These are phyloP conservation scores for Populus hybrid DNA, from an alignment of 441 rosid species.

Conservation along the genomic window DNA sequence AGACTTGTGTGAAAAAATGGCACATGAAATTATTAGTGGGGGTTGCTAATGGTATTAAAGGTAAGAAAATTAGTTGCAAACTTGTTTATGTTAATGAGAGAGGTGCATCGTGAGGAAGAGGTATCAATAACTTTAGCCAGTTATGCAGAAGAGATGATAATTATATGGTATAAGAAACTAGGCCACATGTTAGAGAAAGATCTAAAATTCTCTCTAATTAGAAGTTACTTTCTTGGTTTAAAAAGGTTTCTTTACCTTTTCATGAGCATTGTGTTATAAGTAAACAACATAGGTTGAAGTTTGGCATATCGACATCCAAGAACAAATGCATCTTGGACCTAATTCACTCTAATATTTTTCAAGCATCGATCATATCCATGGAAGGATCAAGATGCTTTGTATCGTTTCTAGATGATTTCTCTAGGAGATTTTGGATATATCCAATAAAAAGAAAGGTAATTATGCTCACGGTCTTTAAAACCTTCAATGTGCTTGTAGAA, in stretches of 20 bases:
- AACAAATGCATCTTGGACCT: neutral
- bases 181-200: neutral
- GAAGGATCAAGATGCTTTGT: no score
- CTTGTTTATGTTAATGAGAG: conserved; percentile 2
- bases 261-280: neutral
- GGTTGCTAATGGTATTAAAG: neutral
- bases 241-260: neutral
- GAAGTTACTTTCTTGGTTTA: neutral
- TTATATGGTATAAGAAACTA: neutral
- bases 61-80: conserved; percentile 5
- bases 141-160: neutral
- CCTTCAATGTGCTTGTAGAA: no score
- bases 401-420: no score
- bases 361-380: neutral
- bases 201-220: neutral
- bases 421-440: no score
- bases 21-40: neutral
- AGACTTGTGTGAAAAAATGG: neutral
- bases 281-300: no score
- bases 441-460: no score
- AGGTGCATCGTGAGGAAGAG: neutral
- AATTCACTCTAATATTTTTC: conserved; percentile 2
- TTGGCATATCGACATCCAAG: no score
- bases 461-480: no score
- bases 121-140: neutral